Base-by-base conservation (phyloP, 2,329 filamentous ascomycete genomes). In the Gnomoniopsis sp. region DNA sequence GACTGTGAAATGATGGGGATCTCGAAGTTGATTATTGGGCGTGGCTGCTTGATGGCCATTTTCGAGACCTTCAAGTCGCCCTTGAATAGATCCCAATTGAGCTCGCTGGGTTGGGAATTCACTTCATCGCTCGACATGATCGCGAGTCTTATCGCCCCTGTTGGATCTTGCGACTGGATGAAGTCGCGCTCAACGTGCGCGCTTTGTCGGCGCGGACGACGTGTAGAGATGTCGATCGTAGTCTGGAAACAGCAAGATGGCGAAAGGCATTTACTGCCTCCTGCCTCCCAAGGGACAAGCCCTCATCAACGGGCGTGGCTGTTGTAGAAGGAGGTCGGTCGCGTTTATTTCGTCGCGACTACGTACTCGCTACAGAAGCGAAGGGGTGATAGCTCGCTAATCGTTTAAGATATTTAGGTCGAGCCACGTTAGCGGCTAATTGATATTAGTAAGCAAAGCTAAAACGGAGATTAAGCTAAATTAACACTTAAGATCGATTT, bases 1-100 rank as follows among this genome's bases (percentile, higher is more conserved):
- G 22, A 15, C 12, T 67, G 68, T 19, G 68, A 68, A 46, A 65
- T 65, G 36, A 75, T 55, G 26, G 66, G 64, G 36, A 76, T 72
- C 47, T 72, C 66, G 34, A 76, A 64, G 22, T 38, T 33, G 2
- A 62, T 3, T 6, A 10, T 22, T 11, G 60, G 49, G 14, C 49
- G 58, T 6, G 47, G 22, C 1, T 33, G 36, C 12, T 48, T 30
- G 21, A 54, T 53, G 6, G n/a, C 3, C 21, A 48, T 48, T 19
- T 19, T 59, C 1, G 53, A 51, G 6, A 43, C 46, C 41, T 49
- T 53, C 7, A 62, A 41, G 47, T 62, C 60, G 2, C 36, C 21
- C 12, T 49, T 19, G 34, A 41, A 54, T 19, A 44, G 63, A 15
- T 62, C 56, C 56, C 54, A 53, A 46, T 51, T 17, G 1, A 41